These are phyloP conservation scores for Cladophialophora yegresii DNA, from an alignment of 2,329 filamentous ascomycete species.

Conservation along the genomic window DNA sequence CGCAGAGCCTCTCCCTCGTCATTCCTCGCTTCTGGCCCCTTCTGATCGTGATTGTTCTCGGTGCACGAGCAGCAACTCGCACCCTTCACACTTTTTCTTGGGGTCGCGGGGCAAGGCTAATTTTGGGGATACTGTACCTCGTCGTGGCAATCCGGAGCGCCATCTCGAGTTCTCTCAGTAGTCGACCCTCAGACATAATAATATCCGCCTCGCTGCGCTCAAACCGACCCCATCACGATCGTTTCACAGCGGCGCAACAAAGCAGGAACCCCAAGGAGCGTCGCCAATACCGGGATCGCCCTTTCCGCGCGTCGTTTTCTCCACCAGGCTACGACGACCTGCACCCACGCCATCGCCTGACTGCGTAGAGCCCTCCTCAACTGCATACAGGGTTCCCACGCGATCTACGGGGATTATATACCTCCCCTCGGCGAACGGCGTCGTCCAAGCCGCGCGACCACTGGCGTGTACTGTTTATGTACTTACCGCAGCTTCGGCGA, in stretches of 20 bases:
- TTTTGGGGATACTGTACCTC: constrained; percentile 6
- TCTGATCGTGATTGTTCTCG: not conserved
- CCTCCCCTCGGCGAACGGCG: not conserved
- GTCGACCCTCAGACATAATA: not conserved
- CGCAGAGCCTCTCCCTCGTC: not conserved
- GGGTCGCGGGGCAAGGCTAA: constrained; percentile 14
- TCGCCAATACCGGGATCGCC: not conserved
- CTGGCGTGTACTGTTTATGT: constrained; percentile 11
- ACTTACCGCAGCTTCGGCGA: constrained; percentile 14
- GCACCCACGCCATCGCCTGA: not conserved
- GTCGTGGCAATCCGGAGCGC: not conserved
- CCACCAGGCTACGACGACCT: not conserved
- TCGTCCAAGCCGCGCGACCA: not conserved
- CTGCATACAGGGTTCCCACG: not conserved
- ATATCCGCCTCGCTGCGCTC: not conserved
- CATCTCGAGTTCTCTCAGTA: not conserved
- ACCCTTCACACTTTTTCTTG: constrained; percentile 2
- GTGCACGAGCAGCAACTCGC: not conserved
- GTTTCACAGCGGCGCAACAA: not conserved
- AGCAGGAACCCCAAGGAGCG: not conserved
- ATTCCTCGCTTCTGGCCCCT: constrained; percentile 6
- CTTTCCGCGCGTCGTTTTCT: not conserved
- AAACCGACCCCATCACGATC: constrained; percentile 5
- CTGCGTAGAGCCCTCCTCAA: not conserved
- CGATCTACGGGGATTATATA: not conserved